Evolutionary conservation across 331 rosid species (phyloP), one percentile per base, ranked within the genome.

Genomic region (Pyrus hybrid): DNA sequence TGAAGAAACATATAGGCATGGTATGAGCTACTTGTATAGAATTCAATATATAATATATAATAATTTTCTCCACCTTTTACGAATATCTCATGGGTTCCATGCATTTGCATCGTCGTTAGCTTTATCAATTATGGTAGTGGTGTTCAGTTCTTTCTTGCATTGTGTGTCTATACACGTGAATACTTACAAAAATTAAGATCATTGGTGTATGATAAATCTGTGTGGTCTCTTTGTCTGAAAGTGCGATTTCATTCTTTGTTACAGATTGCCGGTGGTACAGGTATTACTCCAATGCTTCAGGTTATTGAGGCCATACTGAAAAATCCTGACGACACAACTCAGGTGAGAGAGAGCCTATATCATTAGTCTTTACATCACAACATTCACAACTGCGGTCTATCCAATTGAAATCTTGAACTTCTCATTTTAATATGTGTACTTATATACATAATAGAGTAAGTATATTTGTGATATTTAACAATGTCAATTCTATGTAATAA

Each of bases 1-100:
- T 95, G 98, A 95, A 90, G 93, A 90, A 92, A 88, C 90, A 89
- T 72, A 88, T 93, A 73, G 98, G 98, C 86, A 93, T 93, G 98
- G 98, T 93, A 88, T 80, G 79, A 71, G 6, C 17, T 68, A 28
- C 14, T 47, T 61, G 53, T 51, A 8, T 64, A 54, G 80, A 53
- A 68, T 41, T 20, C 60, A 17, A 22, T 32, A 62, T 3, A 53
- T 2, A 41, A 0, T 3, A 26, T 62, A 22, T 22, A 5, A 2
- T 2, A 5, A 58, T 62, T 25, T 26, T 1, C 67, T 26, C 12
- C n/a, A 63, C 12, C 21, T 63, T 30, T 63, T 16, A 1, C 25
- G 4, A 7, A 29, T 29, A 1, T 2, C 43, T 29, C 16, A 3
- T 29, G 10, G 43, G 32, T 63, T 21, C 43, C 68, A 63, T 63